A percentile compares a stretch with the other conserved stretches of the same genome.
These are phyloP conservation scores for Gnaphalium uliginosum DNA, from an alignment of 129 eudicot genomes.

Conservation along the genomic window DNA sequence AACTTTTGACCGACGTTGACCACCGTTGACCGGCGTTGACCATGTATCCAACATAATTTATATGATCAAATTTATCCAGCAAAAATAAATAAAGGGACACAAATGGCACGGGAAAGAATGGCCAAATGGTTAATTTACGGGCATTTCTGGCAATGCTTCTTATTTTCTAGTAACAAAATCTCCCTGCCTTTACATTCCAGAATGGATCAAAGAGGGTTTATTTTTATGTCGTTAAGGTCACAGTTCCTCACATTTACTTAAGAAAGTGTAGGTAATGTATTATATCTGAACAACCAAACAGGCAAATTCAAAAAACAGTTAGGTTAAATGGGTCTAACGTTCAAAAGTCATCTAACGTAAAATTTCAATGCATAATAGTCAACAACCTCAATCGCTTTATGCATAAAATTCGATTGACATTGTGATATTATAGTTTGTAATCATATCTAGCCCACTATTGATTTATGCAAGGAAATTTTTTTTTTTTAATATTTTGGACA, in stretches of 20 bases:
- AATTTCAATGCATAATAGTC: not conserved
- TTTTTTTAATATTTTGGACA: not conserved
- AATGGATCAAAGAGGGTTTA: not conserved
- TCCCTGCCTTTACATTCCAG: not conserved
- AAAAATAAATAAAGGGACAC: conserved; percentile 1
- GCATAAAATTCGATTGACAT: not conserved
- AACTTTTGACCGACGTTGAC: no score
- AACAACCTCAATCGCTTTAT: not conserved
- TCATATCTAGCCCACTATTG: not conserved
- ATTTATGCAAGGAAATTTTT: not conserved
- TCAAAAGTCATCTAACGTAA: not conserved
- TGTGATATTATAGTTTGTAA: not conserved
- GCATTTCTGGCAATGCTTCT: not conserved
- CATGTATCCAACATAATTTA: no score
- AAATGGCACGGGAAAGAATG: not conserved
- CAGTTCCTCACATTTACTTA: not conserved
- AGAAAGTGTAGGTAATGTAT: not conserved
- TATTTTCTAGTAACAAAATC: not conserved
- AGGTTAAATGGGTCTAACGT: not conserved
- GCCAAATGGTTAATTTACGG: not conserved
- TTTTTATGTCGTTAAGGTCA: not conserved
- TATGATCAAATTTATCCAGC: not conserved
- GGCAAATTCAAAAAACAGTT: not conserved
- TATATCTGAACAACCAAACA: no score
- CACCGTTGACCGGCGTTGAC: no score